Evolutionary conservation across 2,329 filamentous ascomycete genomes (phyloP).

Genomic region (Alternaria brassicae): DNA sequence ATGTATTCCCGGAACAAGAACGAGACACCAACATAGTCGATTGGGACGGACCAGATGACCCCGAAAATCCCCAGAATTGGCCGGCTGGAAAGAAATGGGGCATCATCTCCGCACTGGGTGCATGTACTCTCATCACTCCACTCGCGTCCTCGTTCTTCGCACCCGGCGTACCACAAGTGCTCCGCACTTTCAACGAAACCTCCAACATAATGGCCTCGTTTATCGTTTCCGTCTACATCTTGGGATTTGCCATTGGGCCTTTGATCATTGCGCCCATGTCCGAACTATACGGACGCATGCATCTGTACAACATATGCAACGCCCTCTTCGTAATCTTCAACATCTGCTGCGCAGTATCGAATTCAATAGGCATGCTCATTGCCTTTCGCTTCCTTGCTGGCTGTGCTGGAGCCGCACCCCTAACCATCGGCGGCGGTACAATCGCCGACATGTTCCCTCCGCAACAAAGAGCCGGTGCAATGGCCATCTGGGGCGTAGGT

Average conservation of each 20-base stretch:
- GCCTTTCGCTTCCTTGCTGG: conserved; percentile 49
- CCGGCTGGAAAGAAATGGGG: conserved; percentile 46
- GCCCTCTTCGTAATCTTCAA: conserved; percentile 61
- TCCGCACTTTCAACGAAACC: conserved; percentile 40
- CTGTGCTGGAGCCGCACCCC: conserved; percentile 40
- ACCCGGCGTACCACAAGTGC: conserved; percentile 65
- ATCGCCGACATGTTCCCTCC: conserved; percentile 48
- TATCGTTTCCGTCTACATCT: conserved; percentile 50
- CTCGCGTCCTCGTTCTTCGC: conserved; percentile 57
- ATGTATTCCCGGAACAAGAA: conserved; percentile 16
- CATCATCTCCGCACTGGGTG: conserved; percentile 43
- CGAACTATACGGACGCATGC: conserved; percentile 46
- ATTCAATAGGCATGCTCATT: conserved; percentile 48
- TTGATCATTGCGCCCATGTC: conserved; percentile 48
- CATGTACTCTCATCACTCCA: conserved; percentile 50
- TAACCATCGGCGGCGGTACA: conserved; percentile 48
- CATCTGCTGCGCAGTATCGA: conserved; percentile 49
- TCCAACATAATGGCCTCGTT: conserved; percentile 45
- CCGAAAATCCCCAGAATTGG: conserved; percentile 52
- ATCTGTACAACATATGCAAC: conserved; percentile 50
- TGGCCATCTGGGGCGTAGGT: conserved; percentile 47
- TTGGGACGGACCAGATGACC: conserved; percentile 49
- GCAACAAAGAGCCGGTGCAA: conserved; percentile 45
- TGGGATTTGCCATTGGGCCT: conserved; percentile 51
- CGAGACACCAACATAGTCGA: conserved; percentile 41